Evolutionary conservation across 768 basidiomycete species (phyloP), one percentile per base, ranked within the genome.

Genomic region (Ephemerocybe angulata): DNA sequence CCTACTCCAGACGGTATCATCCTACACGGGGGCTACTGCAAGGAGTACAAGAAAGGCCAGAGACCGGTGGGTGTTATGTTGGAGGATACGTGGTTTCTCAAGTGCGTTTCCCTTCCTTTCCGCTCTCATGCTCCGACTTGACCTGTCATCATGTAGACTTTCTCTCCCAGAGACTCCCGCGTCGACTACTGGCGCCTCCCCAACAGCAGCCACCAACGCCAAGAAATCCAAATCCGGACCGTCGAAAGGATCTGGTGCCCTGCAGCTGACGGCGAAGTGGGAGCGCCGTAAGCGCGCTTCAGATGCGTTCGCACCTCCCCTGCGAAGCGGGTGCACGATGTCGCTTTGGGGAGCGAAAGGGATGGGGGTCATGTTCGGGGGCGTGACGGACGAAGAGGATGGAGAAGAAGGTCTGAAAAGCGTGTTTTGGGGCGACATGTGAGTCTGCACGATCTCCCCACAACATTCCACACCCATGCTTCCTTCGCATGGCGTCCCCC

Each of bases 381-480:
- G 79, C 15, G 93, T 96, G 0, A 87, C 84, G 3, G 93, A 97
- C 57, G 89, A 93, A 57, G 93, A 96, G 60, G 84, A 76, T 19
- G 79, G 80, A 33, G 94, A 96, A 66, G 94, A 97, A 63, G 83
- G 80, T 3, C 66, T 97, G 58, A 87, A 92, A 54, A 92, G 88
- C 57, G 76, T 86, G 1, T 96, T 96, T 66, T 89, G 88, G 77
- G 92, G 93, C 57, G 93, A 95, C 62, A 58, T 95, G 90, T 91
- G 57, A 58, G 83, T 67, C 21, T 21, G 2, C 38, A 19, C n/a
- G 21, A 19, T 50, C 33, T 50, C 28, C 30, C 15, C n/a, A n/a
- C n/a, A n/a, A n/a, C n/a, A n/a, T n/a, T n/a, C n/a, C n/a, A n/a
- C n/a, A n/a, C n/a, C n/a, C n/a, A n/a, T n/a, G n/a, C n/a, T n/a